Evolutionary conservation across 306 rosid genomes (phyloP).

Genomic region (Carpinus viminea): DNA sequence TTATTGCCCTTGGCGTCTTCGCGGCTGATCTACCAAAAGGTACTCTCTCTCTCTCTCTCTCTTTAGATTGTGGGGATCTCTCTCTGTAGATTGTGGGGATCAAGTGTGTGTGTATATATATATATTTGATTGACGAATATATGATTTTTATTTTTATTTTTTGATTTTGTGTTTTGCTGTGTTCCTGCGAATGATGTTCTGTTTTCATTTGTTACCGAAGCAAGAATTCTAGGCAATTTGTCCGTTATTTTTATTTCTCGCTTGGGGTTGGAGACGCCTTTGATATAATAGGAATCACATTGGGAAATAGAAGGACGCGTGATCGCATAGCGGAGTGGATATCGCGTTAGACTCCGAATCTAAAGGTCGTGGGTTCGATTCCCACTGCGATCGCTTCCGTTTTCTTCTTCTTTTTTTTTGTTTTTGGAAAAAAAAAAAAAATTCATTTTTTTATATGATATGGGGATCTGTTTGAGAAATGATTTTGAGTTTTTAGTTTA

Average conservation of each 20-base stretch:
- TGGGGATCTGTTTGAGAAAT: background rate
- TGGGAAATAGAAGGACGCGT: background rate
- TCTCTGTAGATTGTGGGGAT: background rate
- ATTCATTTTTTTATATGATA: too few species aligned
- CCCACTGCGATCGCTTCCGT: slow-evolving; percentile 83
- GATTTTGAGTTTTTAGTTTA: background rate
- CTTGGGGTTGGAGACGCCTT: background rate
- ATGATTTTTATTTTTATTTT: background rate
- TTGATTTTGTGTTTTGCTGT: background rate
- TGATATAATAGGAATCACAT: background rate
- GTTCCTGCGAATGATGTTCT: background rate
- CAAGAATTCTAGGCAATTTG: background rate
- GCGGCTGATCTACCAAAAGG: slow-evolving; percentile 25
- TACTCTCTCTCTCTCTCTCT: background rate
- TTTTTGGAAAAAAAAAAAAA: too few species aligned
- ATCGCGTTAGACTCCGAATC: slow-evolving; percentile 99
- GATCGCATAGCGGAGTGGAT: slow-evolving; percentile 99
- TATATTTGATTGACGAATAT: background rate
- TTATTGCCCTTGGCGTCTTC: background rate
- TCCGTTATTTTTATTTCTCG: background rate
- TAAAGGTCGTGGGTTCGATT: slow-evolving; percentile 99
- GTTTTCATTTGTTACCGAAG: background rate
- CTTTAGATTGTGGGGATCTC: background rate
- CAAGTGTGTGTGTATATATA: too few species aligned
- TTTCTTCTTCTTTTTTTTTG: background rate